Evolutionary conservation across 441 rosid species (phyloP), one percentile per base, ranked within the genome.

Genomic region (Macaranga tanarius): DNA sequence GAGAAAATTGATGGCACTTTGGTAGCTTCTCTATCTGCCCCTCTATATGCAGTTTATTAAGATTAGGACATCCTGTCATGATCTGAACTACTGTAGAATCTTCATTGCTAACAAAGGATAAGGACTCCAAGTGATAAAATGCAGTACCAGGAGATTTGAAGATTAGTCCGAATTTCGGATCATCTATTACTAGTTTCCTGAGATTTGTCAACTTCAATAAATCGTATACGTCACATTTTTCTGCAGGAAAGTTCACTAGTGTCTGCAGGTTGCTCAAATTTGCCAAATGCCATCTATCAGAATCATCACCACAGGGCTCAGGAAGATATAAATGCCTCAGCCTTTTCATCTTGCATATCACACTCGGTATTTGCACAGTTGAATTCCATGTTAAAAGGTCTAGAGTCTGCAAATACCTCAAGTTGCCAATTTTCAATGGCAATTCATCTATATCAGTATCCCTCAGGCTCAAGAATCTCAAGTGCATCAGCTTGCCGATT

Each of bases 241-340:
- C 73, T 25, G 74, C 70, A 55, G 84, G 81, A 72, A 84, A 81
- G 77, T 81, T 79, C 26, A 76, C 81, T 7, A 70, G 72, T 25
- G 84, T 81, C 69, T 79, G 83, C 81, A 84, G 69, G 73, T 77
- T 62, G 65, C 68, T 57, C 31, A 73, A 58, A 54, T 65, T 58
- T 13, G 68, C 63, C 75, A 65, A 66, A 20, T 38, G 64, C 85
- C 86, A 64, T 75, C 77, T 73, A 25, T 59, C 73, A 68, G 70
- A 72, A 69, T 72, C 70, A 23, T 63, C 70, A n/a, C 69, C 78
- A 22, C 84, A 78, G 62, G 70, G 58, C 67, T 68, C 71, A 10
- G 77, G 76, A 34, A 81, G 82, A 62, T 81, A 81, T 44, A 79
- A 69, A 66, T 81, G 81, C 54, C 86, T 77, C 63, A 77, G 70